Evolutionary conservation across 345 rosid species (phyloP), one percentile per base, ranked within the genome.

Genomic region (Salix brachista): DNA sequence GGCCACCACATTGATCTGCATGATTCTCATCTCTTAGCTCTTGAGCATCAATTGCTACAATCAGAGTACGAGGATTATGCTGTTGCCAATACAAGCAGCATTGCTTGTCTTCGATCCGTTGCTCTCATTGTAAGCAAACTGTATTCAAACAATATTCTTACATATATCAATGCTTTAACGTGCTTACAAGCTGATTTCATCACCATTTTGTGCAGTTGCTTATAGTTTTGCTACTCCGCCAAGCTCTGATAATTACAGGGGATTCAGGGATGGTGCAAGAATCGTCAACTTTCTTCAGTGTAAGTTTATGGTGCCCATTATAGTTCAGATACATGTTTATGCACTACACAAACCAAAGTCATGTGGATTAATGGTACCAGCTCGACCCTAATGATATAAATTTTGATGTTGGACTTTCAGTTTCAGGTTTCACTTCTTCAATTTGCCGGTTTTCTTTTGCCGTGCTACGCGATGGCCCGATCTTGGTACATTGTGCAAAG

Each of bases 351-450:
- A 25, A 30, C n/a, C 11, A 65, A 65, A 68, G 50, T 37, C 18
- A n/a, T 18, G 30, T 68, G 26, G 13, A 11, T 68, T 36, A 14
- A 19, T 17, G 12, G 41, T 32, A 36, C 5, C 44, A 14, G 34
- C 39, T 65, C 37, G 52, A 39, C 17, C 50, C 50, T 14, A 13
- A 44, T 1, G 0, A 44, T 13, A 69, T 76, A 70, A 82, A 65
- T 32, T n/a, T 36, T 52, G 42, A 54, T 32, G 14, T 71, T 6
- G 48, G 39, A 61, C 18, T 12, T 21, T 65, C 84, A 88, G 94
- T 83, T 87, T 82, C 91, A 90, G 90, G 85, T 88, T 77, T 88
- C 86, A 44, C 79, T 90, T 78, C 91, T 90, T 76, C 91, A 87
- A 69, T 84, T 86, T 83, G 89, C 86, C 69, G 88, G 88, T 18